Evolutionary conservation across 805 yeast species (phyloP), one percentile per base, ranked within the genome.

Genomic region (Barnettozyma sp.): DNA sequence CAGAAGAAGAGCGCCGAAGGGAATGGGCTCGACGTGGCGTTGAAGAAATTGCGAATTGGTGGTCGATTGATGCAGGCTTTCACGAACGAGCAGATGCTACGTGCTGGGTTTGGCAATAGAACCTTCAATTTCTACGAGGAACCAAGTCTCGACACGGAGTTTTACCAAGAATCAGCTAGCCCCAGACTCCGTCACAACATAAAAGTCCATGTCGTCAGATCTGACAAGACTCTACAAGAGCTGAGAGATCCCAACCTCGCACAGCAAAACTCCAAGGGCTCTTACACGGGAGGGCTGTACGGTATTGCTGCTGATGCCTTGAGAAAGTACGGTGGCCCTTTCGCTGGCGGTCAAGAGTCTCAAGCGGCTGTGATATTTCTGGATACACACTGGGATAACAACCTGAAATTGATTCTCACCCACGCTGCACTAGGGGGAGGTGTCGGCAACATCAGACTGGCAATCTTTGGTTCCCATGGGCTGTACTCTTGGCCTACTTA

Each of bases 401-500:
- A 60, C 27, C 58, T 61, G 22, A 65, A 75, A 14, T 59, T 82
- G 44, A 77, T 92, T 32, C 56, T 76, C 24, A 85, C 86, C 2
- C 97, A 92, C 60, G 97, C 97, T 2, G 97, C 97, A 0, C 62
- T 90, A 13, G 97, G 97, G 30, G 97, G 97, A 20, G 92, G 92
- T 10, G 69, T 70, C 18, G 78, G 70, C 27, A 64, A 74, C 28
- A 63, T 85, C 28, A 77, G 77, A 44, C 60, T 92, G 36, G 97
- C 95, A 1, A 86, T 92, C 8, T 90, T 88, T 59, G 98, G 98
- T 6, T 79, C 94, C 6, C 97, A 92, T 52, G 92, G 95, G 0
- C 46, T 86, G 10, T 88, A 83, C 55, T 74, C 95, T 1, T 92
- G 95, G 94, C 97, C 98, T n/a, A 58, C 71, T n/a, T 72, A 71